Percentiles rank a stretch among this genome's conserved stretches.
These are phyloP conservation scores for Myxozyma udenii DNA, from an alignment of 805 yeast genomes.

Conservation along the genomic window DNA sequence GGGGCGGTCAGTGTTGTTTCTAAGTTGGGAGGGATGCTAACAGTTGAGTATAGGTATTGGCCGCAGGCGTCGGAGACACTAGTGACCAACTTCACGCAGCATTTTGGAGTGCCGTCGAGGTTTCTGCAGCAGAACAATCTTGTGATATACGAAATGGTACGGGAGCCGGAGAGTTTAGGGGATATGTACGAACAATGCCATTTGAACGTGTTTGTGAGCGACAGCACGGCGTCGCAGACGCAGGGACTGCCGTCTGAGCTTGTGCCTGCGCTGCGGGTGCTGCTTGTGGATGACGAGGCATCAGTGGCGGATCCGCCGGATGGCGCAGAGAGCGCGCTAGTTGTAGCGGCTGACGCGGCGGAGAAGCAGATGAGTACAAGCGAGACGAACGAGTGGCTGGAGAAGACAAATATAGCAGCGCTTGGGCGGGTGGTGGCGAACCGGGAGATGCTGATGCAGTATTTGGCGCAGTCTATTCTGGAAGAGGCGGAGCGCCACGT, in stretches of 20 bases:
- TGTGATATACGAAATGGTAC: conserved; percentile 13
- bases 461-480: not conserved
- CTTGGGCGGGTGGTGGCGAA: conserved; percentile 9
- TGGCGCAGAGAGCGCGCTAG: conserved; percentile 5
- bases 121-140: conserved; percentile 16
- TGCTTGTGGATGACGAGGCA: conserved; percentile 5
- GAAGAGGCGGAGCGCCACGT: conserved; percentile 24
- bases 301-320: not conserved
- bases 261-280: conserved; percentile 20
- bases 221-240: conserved; percentile 10
- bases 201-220: conserved; percentile 13
- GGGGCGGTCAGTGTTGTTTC: too few relatives aligned
- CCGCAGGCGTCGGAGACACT: conserved; percentile 3
- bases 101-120: conserved; percentile 18
- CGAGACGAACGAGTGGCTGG: conserved; percentile 4
- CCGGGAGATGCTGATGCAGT: conserved; percentile 4
- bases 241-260: conserved; percentile 13
- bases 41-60: conserved; percentile 9
- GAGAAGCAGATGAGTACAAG: not conserved
- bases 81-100: conserved; percentile 19
- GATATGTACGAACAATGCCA: conserved; percentile 27
- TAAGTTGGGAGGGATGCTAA: too few relatives aligned
- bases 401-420: not conserved
- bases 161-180: conserved; percentile 7
- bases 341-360: conserved; percentile 14